Base-by-base conservation (phyloP, 306 rosid genomes). In the Quercus rubra region DNA sequence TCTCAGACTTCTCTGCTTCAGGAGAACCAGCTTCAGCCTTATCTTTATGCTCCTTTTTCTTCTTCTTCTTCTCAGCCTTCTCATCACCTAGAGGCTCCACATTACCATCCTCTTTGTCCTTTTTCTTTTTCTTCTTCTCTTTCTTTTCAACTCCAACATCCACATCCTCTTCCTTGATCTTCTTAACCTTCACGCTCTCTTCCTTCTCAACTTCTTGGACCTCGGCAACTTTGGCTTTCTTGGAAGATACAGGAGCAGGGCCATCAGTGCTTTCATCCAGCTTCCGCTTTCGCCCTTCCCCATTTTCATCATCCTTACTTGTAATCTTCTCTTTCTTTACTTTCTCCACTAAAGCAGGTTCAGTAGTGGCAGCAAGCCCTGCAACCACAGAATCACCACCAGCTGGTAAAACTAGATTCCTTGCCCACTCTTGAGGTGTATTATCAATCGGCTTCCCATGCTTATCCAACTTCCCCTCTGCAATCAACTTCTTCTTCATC, bases 371-470 rank as follows among this genome's bases (percentile, higher is more conserved):
- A 1, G 93, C 90, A 78, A 82, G 76, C 17, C 92, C 70, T 0
- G 97, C 98, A 78, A 93, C 71, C 57, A 87, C 1, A 12, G 85
- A 77, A 82, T 93, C 97, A 20, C 86, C 93, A 35, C 97, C 94
- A 3, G 92, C 21, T 0, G 97, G 89, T 52, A 92, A 83, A 77
- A 89, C 90, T 81, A 83, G 12, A 78, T 90, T 90, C 76, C 97
- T 86, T 21, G 76, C 7, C 97, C 97, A 92, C 77, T 92, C 95
- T 23, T 79, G 77, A 25, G 97, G 95, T 25, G 95, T 90, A 20
- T 71, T 88, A 69, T 77, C 88, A 70, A 80, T 93, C 1, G 98
- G 92, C 75, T 91, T 93, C 30, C 97, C 97, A 75, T 87, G 98
- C 88, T 90, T 93, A 78, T 85, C 90, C 56, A 92, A 75, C 78